A percentile compares a stretch with the other conserved stretches of the same genome.
Evolutionary conservation across 1,284 basidiomycete genomes (phyloP).

Genomic region (Ustilago lituana): DNA sequence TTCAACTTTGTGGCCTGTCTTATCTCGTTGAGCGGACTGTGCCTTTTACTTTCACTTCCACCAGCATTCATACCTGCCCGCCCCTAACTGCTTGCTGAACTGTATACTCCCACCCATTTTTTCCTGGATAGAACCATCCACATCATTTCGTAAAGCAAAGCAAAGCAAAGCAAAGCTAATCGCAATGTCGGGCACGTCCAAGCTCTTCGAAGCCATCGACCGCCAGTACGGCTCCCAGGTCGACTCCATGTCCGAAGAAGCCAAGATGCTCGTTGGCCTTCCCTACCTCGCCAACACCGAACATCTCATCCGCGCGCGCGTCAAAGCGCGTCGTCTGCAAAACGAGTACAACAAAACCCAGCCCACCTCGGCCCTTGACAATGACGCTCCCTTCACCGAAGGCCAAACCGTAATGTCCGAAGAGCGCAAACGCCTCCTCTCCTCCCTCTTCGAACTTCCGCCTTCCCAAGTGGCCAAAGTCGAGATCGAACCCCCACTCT

Average conservation of each 20-base stretch:
- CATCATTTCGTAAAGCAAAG: no score
- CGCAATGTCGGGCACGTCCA: constrained; percentile 44
- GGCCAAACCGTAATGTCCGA: constrained; percentile 37
- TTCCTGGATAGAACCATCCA: no score
- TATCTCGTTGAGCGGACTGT: no score
- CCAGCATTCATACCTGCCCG: no score
- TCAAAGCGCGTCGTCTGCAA: constrained; percentile 37
- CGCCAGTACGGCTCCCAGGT: constrained; percentile 17
- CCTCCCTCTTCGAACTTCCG: constrained; percentile 24
- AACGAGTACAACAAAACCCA: constrained; percentile 43
- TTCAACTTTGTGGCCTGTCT: no score
- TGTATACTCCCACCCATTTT: no score
- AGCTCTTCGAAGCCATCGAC: constrained; percentile 34
- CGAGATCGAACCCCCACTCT: constrained; percentile 45
- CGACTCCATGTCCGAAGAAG: constrained; percentile 25
- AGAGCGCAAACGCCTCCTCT: constrained; percentile 31
- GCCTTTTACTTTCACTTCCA: not conserved
- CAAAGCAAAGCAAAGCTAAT: not conserved
- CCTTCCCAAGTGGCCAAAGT: constrained; percentile 5
- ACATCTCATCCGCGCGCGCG: constrained; percentile 30
- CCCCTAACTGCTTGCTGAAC: no score
- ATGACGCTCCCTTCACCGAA: constrained; percentile 3
- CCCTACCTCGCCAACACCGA: constrained; percentile 44
- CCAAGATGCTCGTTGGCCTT: constrained; percentile 45
- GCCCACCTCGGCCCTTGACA: constrained; percentile 35